These are phyloP conservation scores for Inga leiocalycina DNA, from an alignment of 306 rosid genomes.

Conservation along the genomic window DNA sequence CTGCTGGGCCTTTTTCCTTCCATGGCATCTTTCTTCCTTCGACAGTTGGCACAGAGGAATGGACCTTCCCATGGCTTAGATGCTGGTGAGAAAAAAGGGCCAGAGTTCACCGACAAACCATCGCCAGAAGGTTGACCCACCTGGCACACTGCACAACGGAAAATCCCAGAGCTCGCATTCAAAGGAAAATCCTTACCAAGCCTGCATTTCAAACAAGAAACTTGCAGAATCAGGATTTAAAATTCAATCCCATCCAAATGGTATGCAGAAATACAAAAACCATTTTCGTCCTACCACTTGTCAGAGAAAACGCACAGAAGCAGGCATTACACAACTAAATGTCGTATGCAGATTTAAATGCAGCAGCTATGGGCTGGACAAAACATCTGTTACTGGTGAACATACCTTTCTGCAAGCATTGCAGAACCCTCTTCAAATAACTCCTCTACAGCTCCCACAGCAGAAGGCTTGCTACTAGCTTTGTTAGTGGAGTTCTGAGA, in stretches of 20 bases:
- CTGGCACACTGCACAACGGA: constrained; percentile 96
- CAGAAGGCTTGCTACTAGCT: constrained; percentile 76
- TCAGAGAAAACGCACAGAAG: background rate
- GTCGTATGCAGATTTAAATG: background rate
- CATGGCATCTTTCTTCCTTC: constrained; percentile 93
- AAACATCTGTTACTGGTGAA: background rate
- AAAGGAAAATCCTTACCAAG: constrained; percentile 79
- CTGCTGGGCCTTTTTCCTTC: constrained; percentile 86
- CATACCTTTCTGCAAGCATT: constrained; percentile 92
- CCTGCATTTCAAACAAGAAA: constrained; percentile 60
- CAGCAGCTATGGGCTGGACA: background rate
- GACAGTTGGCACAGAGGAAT: constrained; percentile 80
- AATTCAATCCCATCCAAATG: background rate
- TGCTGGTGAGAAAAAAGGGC: constrained; percentile 77
- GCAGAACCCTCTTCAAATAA: constrained; percentile 99
- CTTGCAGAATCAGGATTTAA: constrained; percentile 16
- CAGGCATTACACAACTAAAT: background rate
- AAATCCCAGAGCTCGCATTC: constrained; percentile 66
- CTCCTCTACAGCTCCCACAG: constrained; percentile 96
- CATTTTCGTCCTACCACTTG: constrained; percentile 23
- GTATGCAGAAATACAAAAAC: background rate
- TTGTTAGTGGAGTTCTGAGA: constrained; percentile 63
- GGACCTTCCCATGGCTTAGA: constrained; percentile 98
- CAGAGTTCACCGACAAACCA: constrained; percentile 74
- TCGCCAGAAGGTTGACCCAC: constrained; percentile 84